phyloP scores from a whole-genome alignment of 305 asterid genomes.

The Fraxinus albicans region DNA sequence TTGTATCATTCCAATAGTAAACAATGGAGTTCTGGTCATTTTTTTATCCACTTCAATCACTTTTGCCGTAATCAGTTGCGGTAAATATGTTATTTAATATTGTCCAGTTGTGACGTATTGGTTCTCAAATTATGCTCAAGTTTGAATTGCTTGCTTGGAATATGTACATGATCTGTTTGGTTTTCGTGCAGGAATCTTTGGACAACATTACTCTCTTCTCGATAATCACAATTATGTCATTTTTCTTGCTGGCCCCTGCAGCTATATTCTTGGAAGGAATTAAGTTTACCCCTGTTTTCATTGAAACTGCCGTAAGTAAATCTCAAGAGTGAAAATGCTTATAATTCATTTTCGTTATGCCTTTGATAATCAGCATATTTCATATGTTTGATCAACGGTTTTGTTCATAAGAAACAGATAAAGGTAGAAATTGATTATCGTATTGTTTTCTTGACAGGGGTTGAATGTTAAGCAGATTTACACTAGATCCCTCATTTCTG shows the following conservation, averaged over 20 bases:
- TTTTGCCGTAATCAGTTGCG: neutral
- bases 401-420: neutral
- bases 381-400: neutral
- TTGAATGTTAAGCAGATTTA: slow-evolving; percentile 67
- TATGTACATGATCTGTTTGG: neutral
- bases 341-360: neutral
- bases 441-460: slow-evolving; percentile 47
- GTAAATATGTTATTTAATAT: neutral
- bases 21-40: neutral
- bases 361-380: slow-evolving; percentile 8
- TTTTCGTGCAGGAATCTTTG: slow-evolving; percentile 68
- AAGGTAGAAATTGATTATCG: neutral
- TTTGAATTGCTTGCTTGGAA: slow-evolving; percentile 9
- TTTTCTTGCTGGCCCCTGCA: slow-evolving; percentile 77
- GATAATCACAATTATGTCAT: slow-evolving; percentile 89
- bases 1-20: neutral
- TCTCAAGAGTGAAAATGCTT: slow-evolving; percentile 5
- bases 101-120: neutral
- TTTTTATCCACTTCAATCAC: neutral
- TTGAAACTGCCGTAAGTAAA: slow-evolving; percentile 77
- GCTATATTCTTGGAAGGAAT: slow-evolving; percentile 83
- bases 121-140: slow-evolving; percentile 18
- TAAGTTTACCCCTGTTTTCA: slow-evolving; percentile 80
- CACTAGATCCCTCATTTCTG: slow-evolving; percentile 73
- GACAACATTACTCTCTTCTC: slow-evolving; percentile 95